Conservation (phyloP, 768 basidiomycete species). For the Clitopilus passeckerianus region DNA sequence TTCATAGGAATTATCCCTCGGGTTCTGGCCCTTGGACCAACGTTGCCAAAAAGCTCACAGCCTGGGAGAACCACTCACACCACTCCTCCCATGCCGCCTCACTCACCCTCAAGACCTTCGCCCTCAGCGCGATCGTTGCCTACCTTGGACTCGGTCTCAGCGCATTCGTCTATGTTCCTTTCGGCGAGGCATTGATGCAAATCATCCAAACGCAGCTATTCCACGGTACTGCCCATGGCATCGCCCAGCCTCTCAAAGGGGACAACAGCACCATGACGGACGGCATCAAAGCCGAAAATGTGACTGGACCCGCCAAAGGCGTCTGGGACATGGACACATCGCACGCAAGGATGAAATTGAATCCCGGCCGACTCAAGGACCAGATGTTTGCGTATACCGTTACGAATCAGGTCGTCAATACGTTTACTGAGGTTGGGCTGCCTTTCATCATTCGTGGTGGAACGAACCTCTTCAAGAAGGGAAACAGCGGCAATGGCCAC, state of each 20-base stretch:
- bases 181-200: constrained; percentile 80
- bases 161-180: constrained; percentile 95
- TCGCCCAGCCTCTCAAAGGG: constrained; percentile 2
- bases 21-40: constrained; percentile 70
- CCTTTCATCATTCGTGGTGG: constrained; percentile 71
- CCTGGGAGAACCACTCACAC: constrained; percentile 91
- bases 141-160: constrained; percentile 89
- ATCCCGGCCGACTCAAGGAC: constrained; percentile 68
- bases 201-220: constrained; percentile 41
- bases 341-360: constrained; percentile 53
- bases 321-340: constrained; percentile 51
- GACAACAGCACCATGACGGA: constrained; percentile 24
- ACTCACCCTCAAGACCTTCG: constrained; percentile 88
- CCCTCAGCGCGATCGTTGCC: constrained; percentile 82
- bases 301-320: constrained; percentile 8
- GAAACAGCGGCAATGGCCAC: constrained; percentile 2
- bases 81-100: constrained; percentile 73
- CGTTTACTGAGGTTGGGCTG: constrained; percentile 73
- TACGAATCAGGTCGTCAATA: constrained; percentile 80
- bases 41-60: constrained; percentile 64
- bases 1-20: constrained; percentile 80
- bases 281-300: constrained; percentile 9
- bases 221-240: constrained; percentile 16
- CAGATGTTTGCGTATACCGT: constrained; percentile 94
- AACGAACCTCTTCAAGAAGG: constrained; percentile 39